Evolutionary conservation across 345 rosid genomes (phyloP).

Genomic region (Gossypium raimondii): DNA sequence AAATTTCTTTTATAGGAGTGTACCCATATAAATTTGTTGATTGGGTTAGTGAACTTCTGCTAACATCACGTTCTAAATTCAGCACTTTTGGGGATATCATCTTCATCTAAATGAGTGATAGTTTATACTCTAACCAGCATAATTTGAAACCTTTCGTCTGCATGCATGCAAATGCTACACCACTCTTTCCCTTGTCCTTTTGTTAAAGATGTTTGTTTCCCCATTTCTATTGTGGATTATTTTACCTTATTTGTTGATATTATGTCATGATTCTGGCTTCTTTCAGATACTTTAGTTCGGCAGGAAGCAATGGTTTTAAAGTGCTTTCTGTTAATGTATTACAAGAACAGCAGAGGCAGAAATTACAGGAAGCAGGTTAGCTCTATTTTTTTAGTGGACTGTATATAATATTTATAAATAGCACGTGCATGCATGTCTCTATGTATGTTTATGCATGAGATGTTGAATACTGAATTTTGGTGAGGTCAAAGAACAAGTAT

Average conservation of each 20-base stretch:
- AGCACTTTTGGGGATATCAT: background rate
- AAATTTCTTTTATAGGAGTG: background rate
- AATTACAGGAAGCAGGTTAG: slow-evolving; percentile 93
- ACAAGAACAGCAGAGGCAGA: slow-evolving; percentile 91
- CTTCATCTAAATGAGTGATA: background rate
- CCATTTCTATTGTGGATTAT: slow-evolving; percentile 3
- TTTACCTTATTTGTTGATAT: slow-evolving; percentile 13
- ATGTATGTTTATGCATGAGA: background rate
- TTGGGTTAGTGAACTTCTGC: background rate
- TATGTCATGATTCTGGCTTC: slow-evolving; percentile 17
- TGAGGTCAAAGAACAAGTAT: background rate
- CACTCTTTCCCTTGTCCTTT: background rate
- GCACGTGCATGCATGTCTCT: background rate
- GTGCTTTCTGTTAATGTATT: slow-evolving; percentile 81
- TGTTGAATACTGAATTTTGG: background rate
- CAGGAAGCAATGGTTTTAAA: slow-evolving; percentile 90
- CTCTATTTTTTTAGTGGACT: background rate
- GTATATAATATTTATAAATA: background rate
- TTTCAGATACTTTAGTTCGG: slow-evolving; percentile 84
- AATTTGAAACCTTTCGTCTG: background rate
- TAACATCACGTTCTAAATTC: background rate
- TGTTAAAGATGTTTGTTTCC: background rate
- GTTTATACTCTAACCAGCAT: background rate
- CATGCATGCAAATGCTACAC: background rate
- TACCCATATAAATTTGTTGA: background rate